phyloP scores from a whole-genome alignment of 1,139 yeast genomes.

The Geotrichum europaeum region DNA sequence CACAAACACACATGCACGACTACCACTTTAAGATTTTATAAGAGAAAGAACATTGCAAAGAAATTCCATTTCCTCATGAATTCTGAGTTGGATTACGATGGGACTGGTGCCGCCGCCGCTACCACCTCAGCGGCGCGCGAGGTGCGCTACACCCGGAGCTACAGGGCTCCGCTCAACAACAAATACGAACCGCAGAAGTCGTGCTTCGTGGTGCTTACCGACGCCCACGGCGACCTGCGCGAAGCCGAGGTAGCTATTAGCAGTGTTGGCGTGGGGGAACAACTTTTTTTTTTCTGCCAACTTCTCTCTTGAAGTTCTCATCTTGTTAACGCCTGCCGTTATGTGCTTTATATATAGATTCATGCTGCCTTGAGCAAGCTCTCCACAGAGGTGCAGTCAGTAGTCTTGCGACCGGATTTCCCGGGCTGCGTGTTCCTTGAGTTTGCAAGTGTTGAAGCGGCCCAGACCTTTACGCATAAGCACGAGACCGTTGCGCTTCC shows the following conservation, averaged over 20 bases:
- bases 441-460: neutral
- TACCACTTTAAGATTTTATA: no score
- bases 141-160: neutral
- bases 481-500: slow-evolving; percentile 1
- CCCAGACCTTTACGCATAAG: slow-evolving; percentile 1
- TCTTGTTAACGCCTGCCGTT: neutral
- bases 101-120: neutral
- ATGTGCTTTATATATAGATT: neutral
- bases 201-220: slow-evolving; percentile 4
- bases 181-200: neutral
- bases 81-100: slow-evolving; percentile 9
- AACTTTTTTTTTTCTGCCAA: neutral
- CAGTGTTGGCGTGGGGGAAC: neutral
- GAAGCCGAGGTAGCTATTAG: neutral
- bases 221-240: neutral
- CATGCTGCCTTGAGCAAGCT: neutral
- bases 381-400: neutral
- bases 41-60: neutral
- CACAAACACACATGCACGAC: no score
- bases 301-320: neutral
- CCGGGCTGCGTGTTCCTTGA: slow-evolving; percentile 7
- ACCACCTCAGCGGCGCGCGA: neutral
- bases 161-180: neutral
- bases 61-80: neutral
- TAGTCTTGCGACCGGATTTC: neutral